Conservation (phyloP, 306 rosid species). For the Betula pendula region DNA sequence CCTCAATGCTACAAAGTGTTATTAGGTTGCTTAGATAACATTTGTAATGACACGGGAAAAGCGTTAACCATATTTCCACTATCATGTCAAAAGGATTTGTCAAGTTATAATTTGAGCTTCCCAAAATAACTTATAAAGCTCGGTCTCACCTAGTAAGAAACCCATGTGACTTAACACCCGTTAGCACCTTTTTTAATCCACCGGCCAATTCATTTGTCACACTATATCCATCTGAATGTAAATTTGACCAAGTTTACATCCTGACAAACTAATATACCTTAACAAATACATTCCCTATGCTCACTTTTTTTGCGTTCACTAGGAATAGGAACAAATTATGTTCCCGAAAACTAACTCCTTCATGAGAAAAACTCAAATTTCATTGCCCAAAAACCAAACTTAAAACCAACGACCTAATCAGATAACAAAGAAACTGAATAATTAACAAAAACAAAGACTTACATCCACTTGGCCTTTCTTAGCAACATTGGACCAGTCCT, state of each 20-base stretch:
- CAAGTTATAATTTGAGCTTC: too few species aligned
- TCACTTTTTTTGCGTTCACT: not conserved
- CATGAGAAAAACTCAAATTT: not conserved
- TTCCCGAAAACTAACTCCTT: too few species aligned
- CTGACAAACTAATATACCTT: not conserved
- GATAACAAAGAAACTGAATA: not conserved
- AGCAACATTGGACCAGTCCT: constrained; percentile 94
- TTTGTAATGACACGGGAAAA: too few species aligned
- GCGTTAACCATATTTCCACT: too few species aligned
- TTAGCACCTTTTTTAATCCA: too few species aligned
- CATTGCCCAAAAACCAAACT: not conserved
- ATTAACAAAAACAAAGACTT: constrained; percentile 29
- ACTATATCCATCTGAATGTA: not conserved
- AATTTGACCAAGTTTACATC: not conserved
- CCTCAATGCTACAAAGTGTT: too few species aligned
- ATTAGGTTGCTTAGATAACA: too few species aligned
- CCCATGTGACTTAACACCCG: too few species aligned
- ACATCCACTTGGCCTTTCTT: constrained; percentile 93
- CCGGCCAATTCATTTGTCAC: too few species aligned
- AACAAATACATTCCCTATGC: not conserved
- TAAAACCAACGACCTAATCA: not conserved
- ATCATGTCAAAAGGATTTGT: too few species aligned
- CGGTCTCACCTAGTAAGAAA: too few species aligned
- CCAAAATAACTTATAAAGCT: too few species aligned
- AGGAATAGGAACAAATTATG: not conserved